Evolutionary conservation across 169 alveolate genomes (phyloP), one percentile per base, ranked within the genome.

Genomic region (Plasmodium coatneyi): DNA sequence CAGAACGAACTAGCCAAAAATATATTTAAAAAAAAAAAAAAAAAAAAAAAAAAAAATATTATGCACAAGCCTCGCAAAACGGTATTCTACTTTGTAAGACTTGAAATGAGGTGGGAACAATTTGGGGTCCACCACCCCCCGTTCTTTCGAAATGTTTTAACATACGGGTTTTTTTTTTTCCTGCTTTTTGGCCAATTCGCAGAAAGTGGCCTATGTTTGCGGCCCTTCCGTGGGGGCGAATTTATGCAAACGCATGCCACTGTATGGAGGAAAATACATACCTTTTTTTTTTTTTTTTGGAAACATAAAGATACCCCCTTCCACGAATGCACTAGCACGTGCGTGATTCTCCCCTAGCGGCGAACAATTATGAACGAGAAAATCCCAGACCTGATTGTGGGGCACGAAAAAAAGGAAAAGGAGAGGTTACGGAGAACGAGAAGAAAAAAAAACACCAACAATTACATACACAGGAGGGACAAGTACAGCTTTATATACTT

Each of bases 301-400:
- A 1, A 36, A 79, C 60, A 49, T 49, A 49, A 14, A 49, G 14
- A 49, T 49, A 49, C 60, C 22, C 60, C 60, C 60, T 49, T 49
- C 25, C 22, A 49, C 6, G 60, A 49, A 49, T 49, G 22, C 60
- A 49, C 60, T 49, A 22, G 22, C 60, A 22, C 22, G 60, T 49
- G 22, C 25, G 25, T 49, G 60, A 49, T 49, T 49, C 19, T 49
- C 60, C 60, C 60, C 60, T 49, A 30, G 54, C 25, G 34, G 16
- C 19, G 19, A 19, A 70, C 41, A 84, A 84, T 14, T 84, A 84
- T 84, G 92, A 72, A 76, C 49, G 92, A 34, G 76, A 56, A 54
- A 83, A 84, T 84, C 25, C 92, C 92, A 36, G 84, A 84, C 28
- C 66, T 84, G 56, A 84, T 84, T 72, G 49, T 84, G 22, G 79